Evolutionary conservation across 2,329 filamentous ascomycete species (phyloP).

Genomic region (Talaromyces pinophilus): DNA sequence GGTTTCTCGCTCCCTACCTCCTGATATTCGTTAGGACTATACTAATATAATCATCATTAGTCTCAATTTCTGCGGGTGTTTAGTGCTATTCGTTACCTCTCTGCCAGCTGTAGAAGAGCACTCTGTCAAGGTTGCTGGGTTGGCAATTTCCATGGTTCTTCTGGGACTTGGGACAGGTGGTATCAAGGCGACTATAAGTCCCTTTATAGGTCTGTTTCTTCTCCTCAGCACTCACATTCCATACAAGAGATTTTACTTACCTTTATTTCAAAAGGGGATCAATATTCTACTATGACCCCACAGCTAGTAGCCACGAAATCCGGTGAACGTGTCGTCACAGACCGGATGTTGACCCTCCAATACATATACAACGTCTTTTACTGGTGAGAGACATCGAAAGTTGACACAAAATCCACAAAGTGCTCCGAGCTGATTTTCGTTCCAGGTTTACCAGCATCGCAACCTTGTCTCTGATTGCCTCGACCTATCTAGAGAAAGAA

Average conservation of each 20-base stretch:
- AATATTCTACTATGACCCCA: conserved; percentile 33
- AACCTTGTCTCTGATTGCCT: conserved; percentile 22
- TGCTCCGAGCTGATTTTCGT: too few species aligned
- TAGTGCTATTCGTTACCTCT: conserved; percentile 33
- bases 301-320: conserved; percentile 29
- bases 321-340: conserved; percentile 38
- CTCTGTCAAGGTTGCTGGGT: conserved; percentile 27
- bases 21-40: too few species aligned
- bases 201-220: conserved; percentile 34
- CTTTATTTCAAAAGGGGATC: conserved; percentile 32
- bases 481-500: conserved; percentile 27
- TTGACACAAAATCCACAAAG: background rate
- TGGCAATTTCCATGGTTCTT: conserved; percentile 36
- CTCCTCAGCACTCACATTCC: background rate
- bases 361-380: conserved; percentile 46
- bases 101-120: conserved; percentile 27
- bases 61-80: conserved; percentile 26
- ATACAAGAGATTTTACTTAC: background rate
- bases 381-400: conserved; percentile 30
- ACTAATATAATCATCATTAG: too few species aligned
- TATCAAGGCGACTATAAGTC: conserved; percentile 37
- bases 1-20: conserved; percentile 3
- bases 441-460: conserved; percentile 26
- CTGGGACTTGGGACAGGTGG: conserved; percentile 44
- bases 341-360: conserved; percentile 37